These are phyloP conservation scores for Ophiostoma ulmi DNA, from an alignment of 2,329 filamentous ascomycete species.

Conservation along the genomic window DNA sequence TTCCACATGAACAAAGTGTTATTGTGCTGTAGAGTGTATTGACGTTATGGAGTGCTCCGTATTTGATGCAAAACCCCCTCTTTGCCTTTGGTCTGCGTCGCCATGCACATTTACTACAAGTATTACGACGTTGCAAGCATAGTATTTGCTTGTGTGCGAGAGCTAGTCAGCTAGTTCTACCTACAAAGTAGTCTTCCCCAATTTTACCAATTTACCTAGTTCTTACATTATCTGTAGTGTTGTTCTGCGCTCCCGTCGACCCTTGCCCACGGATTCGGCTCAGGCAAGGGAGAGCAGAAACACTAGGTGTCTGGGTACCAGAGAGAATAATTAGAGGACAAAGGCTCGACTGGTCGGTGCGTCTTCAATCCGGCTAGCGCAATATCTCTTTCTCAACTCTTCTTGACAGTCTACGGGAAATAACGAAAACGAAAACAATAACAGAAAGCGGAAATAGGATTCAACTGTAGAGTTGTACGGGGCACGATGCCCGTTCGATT, in stretches of 20 bases:
- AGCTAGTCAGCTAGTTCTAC: no score
- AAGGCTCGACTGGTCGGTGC: not conserved
- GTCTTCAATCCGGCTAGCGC: not conserved
- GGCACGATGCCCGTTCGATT: not conserved
- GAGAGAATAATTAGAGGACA: not conserved
- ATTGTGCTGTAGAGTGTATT: not conserved
- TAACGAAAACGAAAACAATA: not conserved
- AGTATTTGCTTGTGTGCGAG: not conserved
- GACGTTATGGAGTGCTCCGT: not conserved
- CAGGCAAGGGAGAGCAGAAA: slow-evolving; percentile 2
- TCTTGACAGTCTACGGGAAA: not conserved
- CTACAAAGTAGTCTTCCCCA: not conserved
- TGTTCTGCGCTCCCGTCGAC: not conserved
- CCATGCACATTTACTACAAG: not conserved
- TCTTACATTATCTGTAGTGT: not conserved
- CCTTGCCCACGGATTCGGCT: not conserved
- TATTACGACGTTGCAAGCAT: not conserved
- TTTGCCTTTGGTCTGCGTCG: not conserved
- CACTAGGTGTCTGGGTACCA: not conserved
- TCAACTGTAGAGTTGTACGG: not conserved
- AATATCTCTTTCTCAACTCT: not conserved
- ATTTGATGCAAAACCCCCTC: not conserved
- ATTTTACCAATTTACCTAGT: not conserved
- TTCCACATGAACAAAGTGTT: not conserved
- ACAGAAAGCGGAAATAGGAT: not conserved